Base-by-base conservation (phyloP, 2,329 filamentous ascomycete genomes). In the Sporothrix humicola region DNA sequence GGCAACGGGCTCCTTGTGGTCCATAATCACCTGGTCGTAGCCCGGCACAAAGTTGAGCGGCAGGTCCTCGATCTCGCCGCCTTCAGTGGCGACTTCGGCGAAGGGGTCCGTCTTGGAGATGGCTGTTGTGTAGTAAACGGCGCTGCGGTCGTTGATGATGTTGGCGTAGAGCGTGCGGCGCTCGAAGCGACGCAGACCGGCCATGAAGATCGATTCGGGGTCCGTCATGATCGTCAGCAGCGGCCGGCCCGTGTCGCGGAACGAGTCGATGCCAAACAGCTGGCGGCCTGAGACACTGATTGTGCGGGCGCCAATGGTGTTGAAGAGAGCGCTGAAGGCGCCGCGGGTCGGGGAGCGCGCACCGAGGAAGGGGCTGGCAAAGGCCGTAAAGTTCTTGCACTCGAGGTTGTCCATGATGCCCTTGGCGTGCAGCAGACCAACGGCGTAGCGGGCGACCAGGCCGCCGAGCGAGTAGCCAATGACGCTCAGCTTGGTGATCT, bases 311-410 rank as follows among this genome's bases (percentile, higher is more conserved):
- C 94, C 95, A 3, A 98, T 81, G n/a, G 92, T 88, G 79, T 98
- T 98, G 90, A 86, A 98, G 73, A 92, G 83, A 79, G 87, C 88
- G 79, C 89, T 90, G 73, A 87, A 85, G 83, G 87, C 87, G 17
- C 92, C 92, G 65, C 87, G 65, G 59, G 90, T 82, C 1, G 93
- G 92, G 0, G 90, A 89, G 69, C 92, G 86, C 1, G 92, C 92
- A n/a, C 93, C 93, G 8, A 95, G 86, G 82, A 95, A 93, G 31
- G 93, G 95, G 46, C 92, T 91, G 5, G 93, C 95, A 82, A 98
- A 98, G 0, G 95, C 97, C 2, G 92, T 93, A 82, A 98, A 98
- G 85, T 97, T 98, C 82, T 95, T 88, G 76, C 95, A 95, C 79
- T 94, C 87, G 37, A 98, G 86, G 73, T 87, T 87, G 73, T 97